Percentiles rank a stretch among this genome's conserved stretches.
These are phyloP conservation scores for Hordeum pubiflorum DNA, from an alignment of 202 grass and related monocot genomes.

Conservation along the genomic window DNA sequence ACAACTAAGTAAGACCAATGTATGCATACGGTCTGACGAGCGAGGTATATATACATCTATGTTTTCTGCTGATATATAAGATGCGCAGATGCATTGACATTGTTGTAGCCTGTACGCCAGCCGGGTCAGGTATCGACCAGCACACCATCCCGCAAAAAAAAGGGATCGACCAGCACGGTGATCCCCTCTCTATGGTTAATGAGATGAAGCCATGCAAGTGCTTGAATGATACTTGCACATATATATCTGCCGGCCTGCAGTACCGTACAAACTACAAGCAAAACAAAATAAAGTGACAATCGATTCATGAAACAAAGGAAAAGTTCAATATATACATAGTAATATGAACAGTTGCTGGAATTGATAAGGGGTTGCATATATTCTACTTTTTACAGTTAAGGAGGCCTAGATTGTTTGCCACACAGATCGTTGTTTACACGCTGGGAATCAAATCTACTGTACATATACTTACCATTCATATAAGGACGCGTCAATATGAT, in stretches of 20 bases:
- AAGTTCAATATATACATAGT: neutral
- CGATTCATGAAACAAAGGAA: neutral
- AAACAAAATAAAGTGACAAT: neutral
- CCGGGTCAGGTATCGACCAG: neutral
- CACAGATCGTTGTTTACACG: neutral
- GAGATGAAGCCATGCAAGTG: neutral
- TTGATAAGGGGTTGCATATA: neutral
- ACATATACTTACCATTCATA: neutral
- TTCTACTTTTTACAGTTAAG: neutral
- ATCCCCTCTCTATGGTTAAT: neutral
- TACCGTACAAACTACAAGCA: neutral
- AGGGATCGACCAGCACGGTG: neutral
- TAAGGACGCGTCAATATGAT: neutral
- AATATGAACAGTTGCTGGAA: neutral
- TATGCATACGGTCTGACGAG: neutral
- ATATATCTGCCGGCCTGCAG: neutral
- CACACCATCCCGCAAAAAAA: no score
- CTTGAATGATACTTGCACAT: neutral
- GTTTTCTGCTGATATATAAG: neutral
- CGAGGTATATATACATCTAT: neutral
- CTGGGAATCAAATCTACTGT: neutral
- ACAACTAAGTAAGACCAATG: neutral
- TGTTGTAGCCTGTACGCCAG: neutral
- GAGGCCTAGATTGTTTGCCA: neutral
- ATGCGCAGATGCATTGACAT: neutral